Evolutionary conservation across 2,329 filamentous ascomycete genomes (phyloP).

Genomic region (Sporothrix inflata): DNA sequence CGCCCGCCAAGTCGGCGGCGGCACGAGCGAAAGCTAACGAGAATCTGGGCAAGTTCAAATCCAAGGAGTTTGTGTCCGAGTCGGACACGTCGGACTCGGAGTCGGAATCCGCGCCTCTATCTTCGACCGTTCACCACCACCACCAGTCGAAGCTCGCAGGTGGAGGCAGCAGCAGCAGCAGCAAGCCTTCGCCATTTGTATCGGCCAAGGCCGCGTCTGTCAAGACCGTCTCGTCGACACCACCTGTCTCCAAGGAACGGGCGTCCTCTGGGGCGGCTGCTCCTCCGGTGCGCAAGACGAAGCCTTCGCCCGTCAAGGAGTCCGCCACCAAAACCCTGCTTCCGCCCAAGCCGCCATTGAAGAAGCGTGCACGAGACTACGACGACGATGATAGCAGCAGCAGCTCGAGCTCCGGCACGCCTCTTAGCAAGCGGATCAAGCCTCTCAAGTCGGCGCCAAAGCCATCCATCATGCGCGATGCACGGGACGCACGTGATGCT

Average conservation of each 20-base stretch:
- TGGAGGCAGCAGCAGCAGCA: not conserved
- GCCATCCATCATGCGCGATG: slow-evolving; percentile 17
- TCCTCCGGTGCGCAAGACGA: slow-evolving; percentile 32
- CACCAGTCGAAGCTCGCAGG: not conserved
- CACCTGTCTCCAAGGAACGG: slow-evolving; percentile 20
- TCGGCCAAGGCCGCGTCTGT: slow-evolving; percentile 32
- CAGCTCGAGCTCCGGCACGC: slow-evolving; percentile 63
- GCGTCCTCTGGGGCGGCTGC: slow-evolving; percentile 30
- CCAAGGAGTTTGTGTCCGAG: slow-evolving; percentile 60
- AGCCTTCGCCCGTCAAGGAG: slow-evolving; percentile 31
- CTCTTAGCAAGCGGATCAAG: slow-evolving; percentile 62
- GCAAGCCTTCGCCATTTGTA: slow-evolving; percentile 22
- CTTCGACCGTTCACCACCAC: slow-evolving; percentile 40
- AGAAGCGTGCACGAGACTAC: slow-evolving; percentile 55
- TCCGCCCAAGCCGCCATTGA: slow-evolving; percentile 45
- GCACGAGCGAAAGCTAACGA: slow-evolving; percentile 43
- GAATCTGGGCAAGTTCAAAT: slow-evolving; percentile 52
- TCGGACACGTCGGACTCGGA: slow-evolving; percentile 57
- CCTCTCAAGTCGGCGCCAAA: slow-evolving; percentile 38
- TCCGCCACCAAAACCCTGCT: slow-evolving; percentile 28
- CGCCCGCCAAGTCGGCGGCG: slow-evolving; percentile 48
- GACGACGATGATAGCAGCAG: slow-evolving; percentile 59
- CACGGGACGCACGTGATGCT: not conserved
- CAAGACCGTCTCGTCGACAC: slow-evolving; percentile 22
- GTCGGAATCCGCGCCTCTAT: slow-evolving; percentile 40